phyloP scores from a whole-genome alignment of 1,284 basidiomycete genomes.

The Retiboletus flavoniger region DNA sequence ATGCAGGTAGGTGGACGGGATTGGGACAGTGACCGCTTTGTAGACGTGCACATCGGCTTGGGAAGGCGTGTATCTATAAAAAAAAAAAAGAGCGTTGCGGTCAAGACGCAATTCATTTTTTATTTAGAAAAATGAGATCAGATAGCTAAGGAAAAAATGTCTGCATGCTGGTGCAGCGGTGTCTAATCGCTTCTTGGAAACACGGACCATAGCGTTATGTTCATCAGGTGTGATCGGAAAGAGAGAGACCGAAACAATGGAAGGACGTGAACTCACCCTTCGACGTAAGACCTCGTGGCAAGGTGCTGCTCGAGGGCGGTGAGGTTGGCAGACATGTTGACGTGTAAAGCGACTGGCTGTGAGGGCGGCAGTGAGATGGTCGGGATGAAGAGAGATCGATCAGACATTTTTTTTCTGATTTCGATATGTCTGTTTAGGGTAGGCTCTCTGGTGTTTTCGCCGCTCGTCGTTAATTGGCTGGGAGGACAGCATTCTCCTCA shows the following conservation, averaged over 20 bases:
- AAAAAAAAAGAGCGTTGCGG: constrained; percentile 12
- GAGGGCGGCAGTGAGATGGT: constrained; percentile 27
- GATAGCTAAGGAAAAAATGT: constrained; percentile 80
- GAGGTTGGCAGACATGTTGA: constrained; percentile 71
- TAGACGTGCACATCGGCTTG: constrained; percentile 97
- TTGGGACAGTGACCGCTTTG: constrained; percentile 71
- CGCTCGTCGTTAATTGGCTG: constrained; percentile 14
- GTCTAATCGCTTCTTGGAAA: constrained; percentile 99
- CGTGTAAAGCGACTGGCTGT: constrained; percentile 16
- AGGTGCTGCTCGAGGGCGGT: constrained; percentile 84
- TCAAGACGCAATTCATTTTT: constrained; percentile 12
- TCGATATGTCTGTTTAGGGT: constrained; percentile 32
- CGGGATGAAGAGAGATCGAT: constrained; percentile 34
- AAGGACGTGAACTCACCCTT: constrained; percentile 69
- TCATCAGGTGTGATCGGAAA: constrained; percentile 60
- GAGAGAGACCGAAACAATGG: constrained; percentile 23
- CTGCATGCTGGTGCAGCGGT: constrained; percentile 84
- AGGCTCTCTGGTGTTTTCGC: constrained; percentile 18
- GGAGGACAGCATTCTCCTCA: background rate
- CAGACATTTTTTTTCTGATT: constrained; percentile 19
- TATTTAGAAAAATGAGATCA: constrained; percentile 49
- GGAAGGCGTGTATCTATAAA: constrained; percentile 82
- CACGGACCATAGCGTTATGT: constrained; percentile 92
- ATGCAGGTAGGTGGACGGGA: constrained; percentile 71
- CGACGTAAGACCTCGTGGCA: constrained; percentile 81